Conservation (phyloP, 2,329 filamentous ascomycete genomes). For the Fusarium fujikuroi region DNA sequence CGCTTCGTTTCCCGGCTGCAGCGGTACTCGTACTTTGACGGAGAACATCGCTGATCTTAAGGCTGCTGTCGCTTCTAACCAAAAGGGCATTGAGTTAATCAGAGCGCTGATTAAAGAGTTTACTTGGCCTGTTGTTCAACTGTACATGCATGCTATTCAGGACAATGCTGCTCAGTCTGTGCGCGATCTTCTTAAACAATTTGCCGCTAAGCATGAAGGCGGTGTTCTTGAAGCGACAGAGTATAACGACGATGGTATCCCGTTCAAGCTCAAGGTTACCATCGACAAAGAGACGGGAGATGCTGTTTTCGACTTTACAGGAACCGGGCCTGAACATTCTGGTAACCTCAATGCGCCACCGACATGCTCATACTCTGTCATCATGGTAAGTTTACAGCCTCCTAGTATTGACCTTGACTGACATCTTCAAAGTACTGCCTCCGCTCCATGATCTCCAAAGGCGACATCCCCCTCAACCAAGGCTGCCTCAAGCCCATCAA, state of each 20-base stretch:
- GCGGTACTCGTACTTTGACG: conserved; percentile 74
- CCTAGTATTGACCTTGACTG: not conserved
- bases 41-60: conserved; percentile 91
- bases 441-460: conserved; percentile 46
- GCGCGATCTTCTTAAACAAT: conserved; percentile 75
- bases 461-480: conserved; percentile 50
- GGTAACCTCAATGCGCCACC: conserved; percentile 47
- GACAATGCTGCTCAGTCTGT: conserved; percentile 82
- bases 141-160: conserved; percentile 87
- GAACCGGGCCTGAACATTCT: conserved; percentile 46
- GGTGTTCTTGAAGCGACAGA: conserved; percentile 79
- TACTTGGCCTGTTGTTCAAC: conserved; percentile 78
- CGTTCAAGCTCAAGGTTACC: conserved; percentile 78
- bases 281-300: conserved; percentile 80
- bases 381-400: conserved; percentile 37
- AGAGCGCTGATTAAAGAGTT: conserved; percentile 80
- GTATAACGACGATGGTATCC: conserved; percentile 87
- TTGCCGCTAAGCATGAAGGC: conserved; percentile 75
- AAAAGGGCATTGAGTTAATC: conserved; percentile 84
- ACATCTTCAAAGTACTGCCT: conserved; percentile 42
- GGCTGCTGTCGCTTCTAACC: conserved; percentile 86
- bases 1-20: conserved; percentile 48
- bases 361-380: conserved; percentile 46
- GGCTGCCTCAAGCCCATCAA: conserved; percentile 61
- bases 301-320: conserved; percentile 69